Evolutionary conservation across 2,329 filamentous ascomycete genomes (phyloP).

Genomic region (Periconia sp.): DNA sequence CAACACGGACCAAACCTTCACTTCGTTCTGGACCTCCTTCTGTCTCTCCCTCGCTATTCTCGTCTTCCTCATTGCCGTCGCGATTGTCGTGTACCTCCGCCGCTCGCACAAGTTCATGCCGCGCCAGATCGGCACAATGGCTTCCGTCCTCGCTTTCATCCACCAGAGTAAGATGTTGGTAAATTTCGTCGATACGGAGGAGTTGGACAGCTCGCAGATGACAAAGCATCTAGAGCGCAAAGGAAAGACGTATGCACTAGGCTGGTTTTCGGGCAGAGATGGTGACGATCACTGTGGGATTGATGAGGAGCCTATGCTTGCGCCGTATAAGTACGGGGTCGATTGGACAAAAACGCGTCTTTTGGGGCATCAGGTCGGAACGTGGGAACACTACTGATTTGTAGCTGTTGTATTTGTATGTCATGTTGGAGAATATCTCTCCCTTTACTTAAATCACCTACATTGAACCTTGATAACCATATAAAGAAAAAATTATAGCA

Average conservation of each 20-base stretch:
- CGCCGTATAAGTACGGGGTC: slow-evolving; percentile 65
- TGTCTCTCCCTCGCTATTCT: slow-evolving; percentile 64
- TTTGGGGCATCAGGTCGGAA: slow-evolving; percentile 31
- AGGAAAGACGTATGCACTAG: slow-evolving; percentile 72
- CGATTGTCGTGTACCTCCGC: slow-evolving; percentile 61
- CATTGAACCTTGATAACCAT: background rate
- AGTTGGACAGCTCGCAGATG: slow-evolving; percentile 64
- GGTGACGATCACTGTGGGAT: slow-evolving; percentile 74
- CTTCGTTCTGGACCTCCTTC: slow-evolving; percentile 69
- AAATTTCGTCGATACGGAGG: slow-evolving; percentile 71
- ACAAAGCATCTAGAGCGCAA: slow-evolving; percentile 59
- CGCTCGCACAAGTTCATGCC: slow-evolving; percentile 73
- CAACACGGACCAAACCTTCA: slow-evolving; percentile 47
- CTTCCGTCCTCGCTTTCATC: slow-evolving; percentile 74
- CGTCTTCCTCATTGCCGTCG: slow-evolving; percentile 63
- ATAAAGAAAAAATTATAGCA: no score
- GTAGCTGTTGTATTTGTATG: background rate
- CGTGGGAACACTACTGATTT: slow-evolving; percentile 30
- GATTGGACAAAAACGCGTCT: slow-evolving; percentile 40
- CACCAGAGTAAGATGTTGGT: slow-evolving; percentile 80
- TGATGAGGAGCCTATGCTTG: slow-evolving; percentile 72
- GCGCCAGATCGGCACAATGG: slow-evolving; percentile 76
- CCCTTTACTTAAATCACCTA: background rate
- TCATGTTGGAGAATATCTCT: background rate
- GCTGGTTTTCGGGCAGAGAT: slow-evolving; percentile 76